A percentile compares a stretch with the other conserved stretches of the same genome.
These are phyloP conservation scores for Maudiozyma bulderi DNA, from an alignment of 805 yeast species.

Conservation along the genomic window DNA sequence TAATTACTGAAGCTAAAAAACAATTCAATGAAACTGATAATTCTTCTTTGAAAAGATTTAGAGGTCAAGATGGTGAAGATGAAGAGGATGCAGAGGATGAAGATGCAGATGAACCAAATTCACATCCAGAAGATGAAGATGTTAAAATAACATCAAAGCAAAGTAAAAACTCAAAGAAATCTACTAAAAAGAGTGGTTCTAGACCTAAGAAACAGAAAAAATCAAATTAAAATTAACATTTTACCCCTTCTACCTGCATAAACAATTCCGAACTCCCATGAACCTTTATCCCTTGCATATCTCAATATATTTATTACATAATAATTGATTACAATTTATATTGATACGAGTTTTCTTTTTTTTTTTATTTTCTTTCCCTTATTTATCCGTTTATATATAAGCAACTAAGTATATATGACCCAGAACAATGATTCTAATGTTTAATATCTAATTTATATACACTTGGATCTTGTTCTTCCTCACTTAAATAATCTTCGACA, in stretches of 20 bases:
- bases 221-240: background rate
- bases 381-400: background rate
- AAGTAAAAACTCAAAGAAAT: background rate
- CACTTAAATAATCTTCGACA: constrained; percentile 27
- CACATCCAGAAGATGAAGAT: constrained; percentile 5
- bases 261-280: too few relatives aligned
- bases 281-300: background rate
- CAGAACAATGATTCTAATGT: constrained; percentile 16
- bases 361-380: background rate
- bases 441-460: constrained; percentile 14
- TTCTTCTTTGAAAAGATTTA: constrained; percentile 26
- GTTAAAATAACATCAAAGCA: constrained; percentile 12
- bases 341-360: background rate
- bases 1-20: constrained; percentile 56
- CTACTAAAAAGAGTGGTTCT: background rate
- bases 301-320: background rate
- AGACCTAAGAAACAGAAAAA: background rate
- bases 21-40: constrained; percentile 58
- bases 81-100: constrained; percentile 20
- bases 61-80: constrained; percentile 22
- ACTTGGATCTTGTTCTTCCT: constrained; percentile 15
- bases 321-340: background rate
- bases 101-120: constrained; percentile 9
- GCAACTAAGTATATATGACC: too few relatives aligned
- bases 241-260: too few relatives aligned